Evolutionary conservation across 805 yeast genomes (phyloP).

Genomic region (Wickerhamomyces chaumierensis): DNA sequence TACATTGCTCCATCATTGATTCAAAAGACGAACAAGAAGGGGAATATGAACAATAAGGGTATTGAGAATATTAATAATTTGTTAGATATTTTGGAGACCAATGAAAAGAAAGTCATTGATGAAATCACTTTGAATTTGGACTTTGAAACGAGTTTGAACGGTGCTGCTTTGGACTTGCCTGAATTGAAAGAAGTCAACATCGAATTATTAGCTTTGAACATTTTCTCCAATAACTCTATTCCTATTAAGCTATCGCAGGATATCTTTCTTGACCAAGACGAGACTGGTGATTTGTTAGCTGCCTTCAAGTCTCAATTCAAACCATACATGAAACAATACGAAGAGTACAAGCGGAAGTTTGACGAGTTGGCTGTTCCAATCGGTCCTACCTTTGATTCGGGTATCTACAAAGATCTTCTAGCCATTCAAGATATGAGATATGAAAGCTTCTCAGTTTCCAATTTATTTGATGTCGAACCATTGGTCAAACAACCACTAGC

Average conservation of each 20-base stretch:
- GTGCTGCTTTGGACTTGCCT: constrained; percentile 14
- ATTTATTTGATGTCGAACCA: constrained; percentile 13
- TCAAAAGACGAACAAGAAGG: constrained; percentile 24
- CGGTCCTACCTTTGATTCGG: constrained; percentile 6
- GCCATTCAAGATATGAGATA: constrained; percentile 12
- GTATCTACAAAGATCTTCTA: constrained; percentile 10
- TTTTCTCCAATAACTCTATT: constrained; percentile 24
- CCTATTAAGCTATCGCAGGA: constrained; percentile 30
- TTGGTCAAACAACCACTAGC: not conserved
- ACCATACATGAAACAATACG: constrained; percentile 4
- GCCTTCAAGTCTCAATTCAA: constrained; percentile 17
- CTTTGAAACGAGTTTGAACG: constrained; percentile 11
- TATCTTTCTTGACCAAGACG: constrained; percentile 14
- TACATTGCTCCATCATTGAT: constrained; percentile 27
- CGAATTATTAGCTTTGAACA: constrained; percentile 22
- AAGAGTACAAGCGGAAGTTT: constrained; percentile 11
- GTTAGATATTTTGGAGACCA: constrained; percentile 17
- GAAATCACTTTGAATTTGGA: constrained; percentile 10
- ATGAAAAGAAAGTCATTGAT: constrained; percentile 19
- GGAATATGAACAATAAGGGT: constrained; percentile 22
- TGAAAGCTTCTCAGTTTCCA: constrained; percentile 5
- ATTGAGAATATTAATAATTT: constrained; percentile 24
- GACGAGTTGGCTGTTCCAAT: constrained; percentile 3
- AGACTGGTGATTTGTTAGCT: constrained; percentile 7
- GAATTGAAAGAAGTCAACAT: constrained; percentile 19